These are phyloP conservation scores for Ogataea pignaliae DNA, from an alignment of 805 yeast genomes.

Conservation along the genomic window DNA sequence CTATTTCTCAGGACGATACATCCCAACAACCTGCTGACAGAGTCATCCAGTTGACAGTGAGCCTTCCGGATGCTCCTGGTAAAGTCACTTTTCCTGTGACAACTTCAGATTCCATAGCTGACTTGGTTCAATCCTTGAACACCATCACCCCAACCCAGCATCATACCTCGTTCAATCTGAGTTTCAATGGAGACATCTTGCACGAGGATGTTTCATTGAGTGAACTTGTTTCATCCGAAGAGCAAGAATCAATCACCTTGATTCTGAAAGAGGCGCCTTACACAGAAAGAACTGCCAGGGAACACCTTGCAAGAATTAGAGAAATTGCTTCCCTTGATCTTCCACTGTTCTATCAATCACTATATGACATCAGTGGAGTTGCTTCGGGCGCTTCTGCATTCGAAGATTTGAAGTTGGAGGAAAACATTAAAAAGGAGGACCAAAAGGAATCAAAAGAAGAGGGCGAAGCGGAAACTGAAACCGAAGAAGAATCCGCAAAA, in stretches of 20 bases:
- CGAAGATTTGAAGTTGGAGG: constrained; percentile 35
- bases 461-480: constrained; percentile 11
- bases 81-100: constrained; percentile 24
- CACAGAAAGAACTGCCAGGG: constrained; percentile 53
- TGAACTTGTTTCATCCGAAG: constrained; percentile 27
- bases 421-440: constrained; percentile 16
- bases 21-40: constrained; percentile 10
- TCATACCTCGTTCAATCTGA: constrained; percentile 55
- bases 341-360: constrained; percentile 40
- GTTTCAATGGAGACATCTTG: constrained; percentile 26
- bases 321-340: constrained; percentile 52
- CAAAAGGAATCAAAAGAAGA: constrained; percentile 15
- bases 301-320: constrained; percentile 61
- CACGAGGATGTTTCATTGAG: constrained; percentile 9
- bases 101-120: constrained; percentile 45
- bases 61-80: constrained; percentile 24
- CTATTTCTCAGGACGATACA: constrained; percentile 5
- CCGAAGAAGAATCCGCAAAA: constrained; percentile 15
- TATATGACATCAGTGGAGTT: constrained; percentile 32
- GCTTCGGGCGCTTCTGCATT: constrained; percentile 51
- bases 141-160: constrained; percentile 54
- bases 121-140: constrained; percentile 54
- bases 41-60: constrained; percentile 21
- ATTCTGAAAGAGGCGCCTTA: constrained; percentile 52
- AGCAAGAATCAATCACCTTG: constrained; percentile 33